Evolutionary conservation across 2,329 filamentous ascomycete species (phyloP), one percentile per base, ranked within the genome.

Genomic region (Keithomyces neogunnii): DNA sequence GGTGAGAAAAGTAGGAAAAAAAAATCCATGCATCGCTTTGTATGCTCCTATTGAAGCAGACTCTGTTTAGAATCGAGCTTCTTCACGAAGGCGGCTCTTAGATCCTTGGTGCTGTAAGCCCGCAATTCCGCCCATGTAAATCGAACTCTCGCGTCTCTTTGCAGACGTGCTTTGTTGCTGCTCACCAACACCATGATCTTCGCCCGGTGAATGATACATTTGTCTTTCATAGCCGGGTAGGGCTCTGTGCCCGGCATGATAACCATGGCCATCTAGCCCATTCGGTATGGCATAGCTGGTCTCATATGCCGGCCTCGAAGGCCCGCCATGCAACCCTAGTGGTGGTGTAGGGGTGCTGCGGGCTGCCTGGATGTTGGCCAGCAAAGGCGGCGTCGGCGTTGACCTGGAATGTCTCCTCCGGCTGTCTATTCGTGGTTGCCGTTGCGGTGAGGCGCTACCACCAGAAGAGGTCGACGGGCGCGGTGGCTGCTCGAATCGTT

Each of bases 131-230:
- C 76, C 71, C 60, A 77, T 72, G 54, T 82, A 80, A 64, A 85
- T 80, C 45, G 73, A 70, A 59, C 82, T 85, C 65, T 85, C 81
- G 47, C 82, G 75, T 47, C 80, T 72, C 70, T 77, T 54, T 59
- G 59, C 51, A 31, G 31, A 50, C 29, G 38, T 36, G 26, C 35
- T 50, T 10, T 72, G 72, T 46, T 77, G 50, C 50, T 59, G 38
- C 49, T 47, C 28, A 45, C 47, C 51, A 13, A 29, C 40, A 36
- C 57, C 55, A n/a, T 59, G 42, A 3, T 64, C 58, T 19, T 63
- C 61, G 13, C 52, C 56, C 49, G 50, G 55, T 3, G 53, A 54
- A 39, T 69, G 67, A 30, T 68, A 68, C 7, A 63, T 55, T 4
- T 67, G 66, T 45, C 69, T 62, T 49, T 74, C 71, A 53, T 72